Evolutionary conservation across 2,329 filamentous ascomycete genomes (phyloP).

Genomic region (Ceratocystis albifundus): DNA sequence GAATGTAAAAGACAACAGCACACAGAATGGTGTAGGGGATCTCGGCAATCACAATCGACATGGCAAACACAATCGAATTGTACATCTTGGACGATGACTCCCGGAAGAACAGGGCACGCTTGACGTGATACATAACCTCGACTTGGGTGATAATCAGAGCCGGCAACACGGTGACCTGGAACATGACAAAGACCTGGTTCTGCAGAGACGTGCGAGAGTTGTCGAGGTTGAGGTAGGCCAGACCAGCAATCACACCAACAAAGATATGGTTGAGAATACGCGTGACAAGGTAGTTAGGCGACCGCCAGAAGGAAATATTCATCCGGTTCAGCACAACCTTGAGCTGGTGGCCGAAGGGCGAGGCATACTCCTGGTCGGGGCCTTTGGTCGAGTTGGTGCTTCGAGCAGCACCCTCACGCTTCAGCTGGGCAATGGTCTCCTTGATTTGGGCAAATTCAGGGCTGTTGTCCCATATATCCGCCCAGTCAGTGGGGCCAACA

Average conservation of each 20-base stretch:
- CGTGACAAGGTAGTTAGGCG: conserved; percentile 80
- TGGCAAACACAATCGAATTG: conserved; percentile 63
- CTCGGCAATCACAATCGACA: conserved; percentile 70
- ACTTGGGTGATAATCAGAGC: conserved; percentile 75
- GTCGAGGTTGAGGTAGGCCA: conserved; percentile 69
- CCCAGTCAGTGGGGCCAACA: conserved; percentile 66
- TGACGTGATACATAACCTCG: conserved; percentile 67
- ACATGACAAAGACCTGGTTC: conserved; percentile 79
- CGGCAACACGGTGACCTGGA: conserved; percentile 76
- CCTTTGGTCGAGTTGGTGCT: conserved; percentile 42
- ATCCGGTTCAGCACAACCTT: conserved; percentile 61
- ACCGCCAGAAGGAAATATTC: conserved; percentile 71
- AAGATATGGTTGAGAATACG: conserved; percentile 73
- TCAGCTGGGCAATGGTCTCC: conserved; percentile 54
- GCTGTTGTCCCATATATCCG: conserved; percentile 64
- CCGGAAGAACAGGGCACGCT: conserved; percentile 72
- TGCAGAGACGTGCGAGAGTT: conserved; percentile 66
- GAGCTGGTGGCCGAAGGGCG: conserved; percentile 67
- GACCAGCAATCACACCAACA: conserved; percentile 65
- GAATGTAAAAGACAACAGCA: conserved; percentile 68
- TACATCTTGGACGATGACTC: conserved; percentile 82
- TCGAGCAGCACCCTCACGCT: conserved; percentile 41
- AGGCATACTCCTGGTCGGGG: conserved; percentile 70
- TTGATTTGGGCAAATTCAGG: conserved; percentile 58
- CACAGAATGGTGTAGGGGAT: conserved; percentile 75